Evolutionary conservation across 768 basidiomycete species (phyloP).

Genomic region (Leccinum pellstonianum): DNA sequence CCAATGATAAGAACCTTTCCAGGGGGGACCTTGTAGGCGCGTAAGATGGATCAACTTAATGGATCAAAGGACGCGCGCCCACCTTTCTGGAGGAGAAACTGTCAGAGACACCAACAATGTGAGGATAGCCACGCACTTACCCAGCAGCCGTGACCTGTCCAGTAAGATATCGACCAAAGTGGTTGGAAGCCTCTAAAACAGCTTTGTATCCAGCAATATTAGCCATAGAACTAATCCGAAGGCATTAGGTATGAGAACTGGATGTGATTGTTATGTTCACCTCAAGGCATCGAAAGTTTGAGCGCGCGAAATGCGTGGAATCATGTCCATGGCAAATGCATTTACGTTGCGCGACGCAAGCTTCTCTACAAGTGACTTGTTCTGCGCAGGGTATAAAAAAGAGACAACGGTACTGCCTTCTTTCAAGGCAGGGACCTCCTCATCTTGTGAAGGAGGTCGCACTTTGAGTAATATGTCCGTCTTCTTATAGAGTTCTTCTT

Average conservation of each 20-base stretch:
- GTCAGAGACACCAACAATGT: conserved; percentile 7
- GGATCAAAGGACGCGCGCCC: not conserved
- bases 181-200: conserved; percentile 85
- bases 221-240: conserved; percentile 72
- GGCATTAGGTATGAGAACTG: conserved; percentile 3
- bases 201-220: conserved; percentile 94
- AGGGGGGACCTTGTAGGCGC: conserved; percentile 63
- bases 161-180: conserved; percentile 86
- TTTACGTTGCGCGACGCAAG: conserved; percentile 66
- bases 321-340: conserved; percentile 88
- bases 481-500: conserved; percentile 62
- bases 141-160: conserved; percentile 91
- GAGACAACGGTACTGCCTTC: conserved; percentile 79
- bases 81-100: conserved; percentile 41
- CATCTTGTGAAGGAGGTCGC: conserved; percentile 63
- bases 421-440: conserved; percentile 63
- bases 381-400: conserved; percentile 82
- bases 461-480: conserved; percentile 87
- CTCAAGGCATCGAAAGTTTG: conserved; percentile 89
- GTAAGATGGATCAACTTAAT: conserved; percentile 17
- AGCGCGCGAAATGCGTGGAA: conserved; percentile 87
- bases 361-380: conserved; percentile 68
- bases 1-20: conserved; percentile 87
- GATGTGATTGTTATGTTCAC: conserved; percentile 35
- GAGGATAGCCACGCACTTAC: conserved; percentile 42